Evolutionary conservation across 2,329 filamentous ascomycete species (phyloP), one percentile per base, ranked within the genome.

Genomic region (Cladosporium sphaerospermum): DNA sequence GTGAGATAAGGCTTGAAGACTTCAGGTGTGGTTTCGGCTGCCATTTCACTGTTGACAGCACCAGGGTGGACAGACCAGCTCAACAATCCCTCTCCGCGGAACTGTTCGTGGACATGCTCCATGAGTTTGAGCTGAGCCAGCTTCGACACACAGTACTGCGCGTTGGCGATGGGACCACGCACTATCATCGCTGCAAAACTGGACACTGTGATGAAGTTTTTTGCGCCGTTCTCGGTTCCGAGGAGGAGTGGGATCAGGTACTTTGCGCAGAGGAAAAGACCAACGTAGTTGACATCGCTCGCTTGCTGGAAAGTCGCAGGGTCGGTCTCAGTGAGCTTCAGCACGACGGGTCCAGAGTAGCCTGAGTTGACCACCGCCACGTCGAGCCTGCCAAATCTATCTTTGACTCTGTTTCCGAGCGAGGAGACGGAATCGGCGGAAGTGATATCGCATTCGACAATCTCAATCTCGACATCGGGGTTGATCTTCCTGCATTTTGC

Each of bases 161-260:
- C 60, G 55, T 72, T 75, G 1, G 70, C 73, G 45, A 73, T 69
- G 4, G 67, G 63, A 0, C 71, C 73, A 6, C 62, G 60, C 2
- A 69, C 63, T 3, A 73, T 70, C 9, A 61, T 19, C 2, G 55
- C 42, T 1, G 59, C 62, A 62, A 68, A 4, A 59, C 64, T 16
- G 65, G 67, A 54, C 68, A 71, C 64, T 1, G 59, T 62, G 19
- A 72, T 63, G 53, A 72, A 70, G 2, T 61, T 56, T 46, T 61
- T 66, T 1, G 59, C 61, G 9, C 60, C 63, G 13, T 54, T 36
- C 19, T 32, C 4, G 7, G 57, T 61, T 3, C 40, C 45, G 10
- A 57, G 56, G 31, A 60, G 56, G 8, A 53, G 59, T 41, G 58
- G 61, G 28, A 64, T 64, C 16, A 57, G 66, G 56, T 53, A 68